Conservation (phyloP, 192 early-diverging fungal genomes). For the Gryganskiella cystojenkinii region DNA sequence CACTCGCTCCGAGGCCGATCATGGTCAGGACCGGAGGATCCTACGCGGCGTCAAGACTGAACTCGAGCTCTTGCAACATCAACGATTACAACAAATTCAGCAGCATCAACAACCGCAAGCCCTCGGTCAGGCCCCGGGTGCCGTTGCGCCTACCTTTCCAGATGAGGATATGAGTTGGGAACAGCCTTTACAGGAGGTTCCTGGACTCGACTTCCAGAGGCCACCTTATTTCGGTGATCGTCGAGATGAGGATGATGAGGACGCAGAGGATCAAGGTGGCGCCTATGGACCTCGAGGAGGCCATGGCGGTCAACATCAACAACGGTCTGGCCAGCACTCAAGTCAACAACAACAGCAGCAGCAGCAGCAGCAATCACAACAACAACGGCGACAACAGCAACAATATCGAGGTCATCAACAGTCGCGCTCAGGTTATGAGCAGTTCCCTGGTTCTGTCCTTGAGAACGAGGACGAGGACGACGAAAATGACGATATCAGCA, state of each 20-base stretch:
- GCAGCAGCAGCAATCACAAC: constrained; percentile 11
- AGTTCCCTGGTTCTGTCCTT: constrained; percentile 22
- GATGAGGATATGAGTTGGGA: constrained; percentile 52
- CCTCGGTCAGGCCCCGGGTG: no score
- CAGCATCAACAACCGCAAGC: constrained; percentile 22
- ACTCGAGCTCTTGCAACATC: constrained; percentile 45
- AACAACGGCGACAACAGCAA: constrained; percentile 17
- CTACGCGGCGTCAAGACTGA: constrained; percentile 44
- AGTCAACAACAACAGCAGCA: constrained; percentile 19
- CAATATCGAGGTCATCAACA: constrained; percentile 11
- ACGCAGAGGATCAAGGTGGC: constrained; percentile 23
- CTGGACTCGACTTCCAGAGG: constrained; percentile 8
- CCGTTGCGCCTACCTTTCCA: constrained; percentile 25
- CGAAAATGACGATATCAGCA: constrained; percentile 3
- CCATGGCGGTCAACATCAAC: constrained; percentile 11
- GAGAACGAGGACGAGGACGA: background rate
- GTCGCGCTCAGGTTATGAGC: constrained; percentile 20
- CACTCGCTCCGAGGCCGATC: constrained; percentile 44
- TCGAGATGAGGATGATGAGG: constrained; percentile 18
- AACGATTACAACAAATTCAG: no score
- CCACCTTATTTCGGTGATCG: background rate
- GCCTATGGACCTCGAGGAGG: constrained; percentile 20
- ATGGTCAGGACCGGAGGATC: constrained; percentile 49
- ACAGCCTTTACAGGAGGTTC: constrained; percentile 20
- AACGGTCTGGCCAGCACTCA: constrained; percentile 14